Percentiles rank a stretch among this genome's conserved stretches.
These are phyloP conservation scores for Adansonia digitata DNA, from an alignment of 345 rosid species.

Conservation along the genomic window DNA sequence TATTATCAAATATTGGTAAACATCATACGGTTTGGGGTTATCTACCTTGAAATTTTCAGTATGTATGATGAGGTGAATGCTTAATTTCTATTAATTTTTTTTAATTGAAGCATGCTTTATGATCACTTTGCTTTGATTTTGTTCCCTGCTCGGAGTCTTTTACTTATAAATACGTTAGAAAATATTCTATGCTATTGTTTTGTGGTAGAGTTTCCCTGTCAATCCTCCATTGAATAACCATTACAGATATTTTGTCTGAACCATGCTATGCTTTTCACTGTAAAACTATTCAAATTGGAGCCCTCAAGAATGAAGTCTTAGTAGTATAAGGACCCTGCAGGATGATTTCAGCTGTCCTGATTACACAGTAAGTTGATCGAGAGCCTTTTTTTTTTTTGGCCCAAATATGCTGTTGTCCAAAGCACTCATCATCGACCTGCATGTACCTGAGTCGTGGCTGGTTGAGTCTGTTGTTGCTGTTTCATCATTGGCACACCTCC, in stretches of 20 bases:
- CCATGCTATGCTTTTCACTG: conserved; percentile 48
- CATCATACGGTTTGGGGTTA: neutral
- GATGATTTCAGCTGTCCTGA: conserved; percentile 84
- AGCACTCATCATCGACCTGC: no score
- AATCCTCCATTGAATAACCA: conserved; percentile 97
- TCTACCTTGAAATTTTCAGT: neutral
- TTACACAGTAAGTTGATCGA: conserved; percentile 73
- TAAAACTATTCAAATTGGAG: conserved; percentile 11
- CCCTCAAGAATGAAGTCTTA: conserved; percentile 23
- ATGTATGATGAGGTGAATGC: neutral
- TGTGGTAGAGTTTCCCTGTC: conserved; percentile 88
- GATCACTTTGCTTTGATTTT: neutral
- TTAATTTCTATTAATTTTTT: neutral
- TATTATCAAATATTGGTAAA: neutral
- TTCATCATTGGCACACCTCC: no score
- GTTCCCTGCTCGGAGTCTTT: neutral
- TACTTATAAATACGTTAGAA: neutral
- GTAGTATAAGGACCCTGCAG: conserved; percentile 42
- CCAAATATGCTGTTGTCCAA: no score
- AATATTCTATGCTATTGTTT: conserved; percentile 16
- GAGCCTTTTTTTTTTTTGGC: no score
- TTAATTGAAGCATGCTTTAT: neutral
- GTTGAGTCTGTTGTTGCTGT: no score
- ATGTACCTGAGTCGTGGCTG: no score
- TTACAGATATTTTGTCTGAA: conserved; percentile 90